phyloP scores from a whole-genome alignment of 1,284 basidiomycete genomes.

The Ustilago sp. region DNA sequence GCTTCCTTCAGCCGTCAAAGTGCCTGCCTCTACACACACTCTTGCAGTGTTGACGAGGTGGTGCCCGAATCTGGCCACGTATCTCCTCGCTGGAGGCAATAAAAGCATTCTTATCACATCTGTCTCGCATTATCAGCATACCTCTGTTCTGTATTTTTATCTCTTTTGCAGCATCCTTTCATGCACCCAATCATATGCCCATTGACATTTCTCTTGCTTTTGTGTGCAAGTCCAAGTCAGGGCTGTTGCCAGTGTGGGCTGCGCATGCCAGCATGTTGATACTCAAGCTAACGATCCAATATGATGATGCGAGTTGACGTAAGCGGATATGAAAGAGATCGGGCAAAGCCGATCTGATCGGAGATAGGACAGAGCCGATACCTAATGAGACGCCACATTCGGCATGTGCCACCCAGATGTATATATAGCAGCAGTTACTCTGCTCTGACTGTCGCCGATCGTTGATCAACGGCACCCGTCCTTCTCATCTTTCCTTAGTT shows the following conservation, averaged over 20 bases:
- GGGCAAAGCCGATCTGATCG: too few relatives aligned
- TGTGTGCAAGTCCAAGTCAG: neutral
- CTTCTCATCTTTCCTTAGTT: too few relatives aligned
- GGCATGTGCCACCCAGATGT: too few relatives aligned
- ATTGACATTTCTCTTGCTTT: neutral
- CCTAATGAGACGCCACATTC: too few relatives aligned
- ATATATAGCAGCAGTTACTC: too few relatives aligned
- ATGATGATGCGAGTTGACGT: too few relatives aligned
- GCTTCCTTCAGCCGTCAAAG: conserved; percentile 17
- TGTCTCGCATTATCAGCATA: conserved; percentile 14
- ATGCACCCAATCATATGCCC: conserved; percentile 15
- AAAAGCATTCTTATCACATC: conserved; percentile 11
- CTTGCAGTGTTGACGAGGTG: conserved; percentile 2
- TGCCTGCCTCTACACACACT: conserved; percentile 7
- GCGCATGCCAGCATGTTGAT: neutral
- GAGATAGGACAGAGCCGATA: too few relatives aligned
- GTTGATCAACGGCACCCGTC: too few relatives aligned
- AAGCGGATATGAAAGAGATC: too few relatives aligned
- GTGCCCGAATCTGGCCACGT: conserved; percentile 12
- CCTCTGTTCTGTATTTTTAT: conserved; percentile 29
- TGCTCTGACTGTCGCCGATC: too few relatives aligned
- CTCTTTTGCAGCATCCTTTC: conserved; percentile 21
- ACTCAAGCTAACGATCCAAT: too few relatives aligned
- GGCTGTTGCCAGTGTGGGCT: neutral
- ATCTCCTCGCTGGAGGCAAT: conserved; percentile 42